These are phyloP conservation scores for Penicillium alfredii DNA, from an alignment of 495 filamentous ascomycete genomes.

Conservation along the genomic window DNA sequence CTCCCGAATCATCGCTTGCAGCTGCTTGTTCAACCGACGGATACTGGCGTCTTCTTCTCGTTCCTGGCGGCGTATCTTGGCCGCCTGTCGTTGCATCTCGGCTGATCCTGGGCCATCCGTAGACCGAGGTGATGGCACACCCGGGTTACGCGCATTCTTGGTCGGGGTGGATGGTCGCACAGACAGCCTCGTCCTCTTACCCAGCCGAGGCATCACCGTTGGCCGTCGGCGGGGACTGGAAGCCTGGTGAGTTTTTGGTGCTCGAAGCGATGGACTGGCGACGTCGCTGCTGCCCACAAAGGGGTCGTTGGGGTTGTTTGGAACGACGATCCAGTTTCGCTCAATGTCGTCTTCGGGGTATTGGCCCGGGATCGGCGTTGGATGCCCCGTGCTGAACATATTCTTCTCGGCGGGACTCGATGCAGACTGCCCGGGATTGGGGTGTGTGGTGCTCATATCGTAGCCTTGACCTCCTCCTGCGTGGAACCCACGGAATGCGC, in stretches of 20 bases:
- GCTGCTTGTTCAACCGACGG: slow-evolving; percentile 65
- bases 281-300: slow-evolving; percentile 10
- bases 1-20: slow-evolving; percentile 81
- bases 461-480: slow-evolving; percentile 76
- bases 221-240: slow-evolving; percentile 27
- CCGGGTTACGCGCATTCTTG: slow-evolving; percentile 8
- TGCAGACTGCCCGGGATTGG: slow-evolving; percentile 25
- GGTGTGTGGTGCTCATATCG: slow-evolving; percentile 28
- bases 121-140: slow-evolving; percentile 30
- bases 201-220: slow-evolving; percentile 18
- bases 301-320: slow-evolving; percentile 23
- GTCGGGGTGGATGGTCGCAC: slow-evolving; percentile 37
- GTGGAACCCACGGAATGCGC: slow-evolving; percentile 75
- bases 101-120: slow-evolving; percentile 42
- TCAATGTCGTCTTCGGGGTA: slow-evolving; percentile 50
- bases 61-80: slow-evolving; percentile 61
- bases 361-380: slow-evolving; percentile 22
- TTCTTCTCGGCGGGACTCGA: slow-evolving; percentile 20
- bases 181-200: slow-evolving; percentile 26
- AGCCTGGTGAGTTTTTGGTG: slow-evolving; percentile 18
- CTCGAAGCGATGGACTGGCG: slow-evolving; percentile 16
- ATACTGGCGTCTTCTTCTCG: slow-evolving; percentile 73
- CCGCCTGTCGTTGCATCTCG: slow-evolving; percentile 64
- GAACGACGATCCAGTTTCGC: slow-evolving; percentile 74
- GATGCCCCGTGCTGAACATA: slow-evolving; percentile 3